These are phyloP conservation scores for Sugiyamaella xylanicola DNA, from an alignment of 1,139 yeast genomes.

Conservation along the genomic window DNA sequence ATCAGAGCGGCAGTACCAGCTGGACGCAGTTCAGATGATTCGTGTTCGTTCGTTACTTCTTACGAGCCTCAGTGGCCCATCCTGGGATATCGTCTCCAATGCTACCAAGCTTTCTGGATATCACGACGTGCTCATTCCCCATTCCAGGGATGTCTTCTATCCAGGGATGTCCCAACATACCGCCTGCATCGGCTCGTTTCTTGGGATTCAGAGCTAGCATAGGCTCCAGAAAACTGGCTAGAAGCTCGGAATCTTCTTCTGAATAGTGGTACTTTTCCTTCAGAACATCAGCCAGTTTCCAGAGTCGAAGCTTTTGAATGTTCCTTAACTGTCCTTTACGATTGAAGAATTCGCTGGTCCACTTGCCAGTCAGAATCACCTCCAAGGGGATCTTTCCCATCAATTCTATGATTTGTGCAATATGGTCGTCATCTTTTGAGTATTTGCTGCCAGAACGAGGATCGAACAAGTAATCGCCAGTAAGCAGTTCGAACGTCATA, in stretches of 20 bases:
- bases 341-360: constrained; percentile 57
- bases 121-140: constrained; percentile 51
- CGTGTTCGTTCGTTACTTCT: constrained; percentile 16
- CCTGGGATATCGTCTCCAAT: constrained; percentile 77
- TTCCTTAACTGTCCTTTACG: constrained; percentile 56
- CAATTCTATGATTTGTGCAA: constrained; percentile 80
- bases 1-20: constrained; percentile 7
- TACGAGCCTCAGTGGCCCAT: constrained; percentile 53
- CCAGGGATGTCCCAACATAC: constrained; percentile 80
- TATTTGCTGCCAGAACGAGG: constrained; percentile 68
- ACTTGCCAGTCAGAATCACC: constrained; percentile 55
- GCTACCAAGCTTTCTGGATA: constrained; percentile 61
- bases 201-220: constrained; percentile 74
- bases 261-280: constrained; percentile 71
- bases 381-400: constrained; percentile 62
- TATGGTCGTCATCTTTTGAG: constrained; percentile 78
- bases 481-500: constrained; percentile 73
- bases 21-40: constrained; percentile 4
- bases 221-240: constrained; percentile 67
- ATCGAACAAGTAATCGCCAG: constrained; percentile 84
- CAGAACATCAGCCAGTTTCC: constrained; percentile 69
- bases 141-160: constrained; percentile 62
- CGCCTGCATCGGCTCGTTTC: constrained; percentile 77
- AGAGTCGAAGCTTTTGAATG: constrained; percentile 65
- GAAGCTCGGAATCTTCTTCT: constrained; percentile 54